Conservation (phyloP, 805 yeast species). For the Saccharomyces kudriavzevii region DNA sequence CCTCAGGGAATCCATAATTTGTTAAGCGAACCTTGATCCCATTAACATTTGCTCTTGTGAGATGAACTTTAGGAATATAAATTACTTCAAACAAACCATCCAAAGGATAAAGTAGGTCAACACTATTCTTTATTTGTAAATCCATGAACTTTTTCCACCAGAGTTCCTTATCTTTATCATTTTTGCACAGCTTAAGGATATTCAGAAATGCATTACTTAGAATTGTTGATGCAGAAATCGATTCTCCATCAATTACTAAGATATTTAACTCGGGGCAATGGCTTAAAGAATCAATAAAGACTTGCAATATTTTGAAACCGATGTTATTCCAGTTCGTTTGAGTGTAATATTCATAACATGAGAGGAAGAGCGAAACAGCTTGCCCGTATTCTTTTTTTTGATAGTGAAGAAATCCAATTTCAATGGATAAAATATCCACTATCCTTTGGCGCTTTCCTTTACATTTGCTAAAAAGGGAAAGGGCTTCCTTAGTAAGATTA, state of each 20-base stretch:
- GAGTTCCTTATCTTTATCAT: constrained; percentile 9
- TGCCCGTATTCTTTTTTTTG: constrained; percentile 47
- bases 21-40: constrained; percentile 12
- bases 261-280: constrained; percentile 15
- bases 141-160: constrained; percentile 26
- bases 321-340: constrained; percentile 68
- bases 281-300: constrained; percentile 60
- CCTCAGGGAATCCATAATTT: constrained; percentile 13
- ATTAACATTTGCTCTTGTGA: constrained; percentile 15
- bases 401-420: constrained; percentile 64
- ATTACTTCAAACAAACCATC: constrained; percentile 18
- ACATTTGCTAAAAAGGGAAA: constrained; percentile 14
- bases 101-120: constrained; percentile 19
- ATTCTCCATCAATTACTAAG: constrained; percentile 21
- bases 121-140: constrained; percentile 6
- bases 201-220: constrained; percentile 27
- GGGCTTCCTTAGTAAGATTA: constrained; percentile 40
- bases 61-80: constrained; percentile 2
- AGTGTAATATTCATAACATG: constrained; percentile 61
- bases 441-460: constrained; percentile 44
- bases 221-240: constrained; percentile 19
- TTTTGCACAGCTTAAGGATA: constrained; percentile 17
- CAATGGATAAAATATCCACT: constrained; percentile 67
- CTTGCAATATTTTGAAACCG: constrained; percentile 55
- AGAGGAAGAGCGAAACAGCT: constrained; percentile 56